A percentile compares a stretch with the other conserved stretches of the same genome.
Conservation (phyloP, 169 alveolate species). For the Besnoitia besnoiti region DNA sequence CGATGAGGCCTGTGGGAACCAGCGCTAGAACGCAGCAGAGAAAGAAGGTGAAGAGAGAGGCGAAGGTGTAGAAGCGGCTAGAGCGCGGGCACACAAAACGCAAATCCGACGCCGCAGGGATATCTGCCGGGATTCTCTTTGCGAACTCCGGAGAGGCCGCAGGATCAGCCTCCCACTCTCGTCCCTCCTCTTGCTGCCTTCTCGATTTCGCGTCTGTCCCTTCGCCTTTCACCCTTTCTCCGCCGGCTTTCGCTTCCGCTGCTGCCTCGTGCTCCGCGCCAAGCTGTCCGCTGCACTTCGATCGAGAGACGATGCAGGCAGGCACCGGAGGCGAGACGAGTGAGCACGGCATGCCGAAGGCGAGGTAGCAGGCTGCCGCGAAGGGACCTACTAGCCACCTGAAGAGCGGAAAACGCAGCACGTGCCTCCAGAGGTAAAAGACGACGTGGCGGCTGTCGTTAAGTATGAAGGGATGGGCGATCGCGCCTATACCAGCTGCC, state of each 20-base stretch:
- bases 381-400: neutral
- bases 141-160: neutral
- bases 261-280: too few species aligned
- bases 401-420: neutral
- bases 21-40: neutral
- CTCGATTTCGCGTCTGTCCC: neutral
- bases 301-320: neutral
- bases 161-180: neutral
- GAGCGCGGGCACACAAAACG: neutral
- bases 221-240: neutral
- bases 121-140: neutral
- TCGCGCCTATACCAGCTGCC: neutral
- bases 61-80: neutral
- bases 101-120: too few species aligned
- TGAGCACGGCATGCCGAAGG: neutral
- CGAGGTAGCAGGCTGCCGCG: neutral
- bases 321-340: neutral
- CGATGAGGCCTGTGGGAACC: neutral
- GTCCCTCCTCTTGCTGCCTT: neutral
- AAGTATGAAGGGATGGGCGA: conserved; percentile 15
- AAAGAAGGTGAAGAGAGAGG: neutral
- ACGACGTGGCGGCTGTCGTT: neutral
- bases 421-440: neutral
- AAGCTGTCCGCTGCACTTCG: neutral
- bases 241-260: neutral